Evolutionary conservation across 1,284 basidiomycete genomes (phyloP).

Genomic region (Sanghuangporus weigelae): DNA sequence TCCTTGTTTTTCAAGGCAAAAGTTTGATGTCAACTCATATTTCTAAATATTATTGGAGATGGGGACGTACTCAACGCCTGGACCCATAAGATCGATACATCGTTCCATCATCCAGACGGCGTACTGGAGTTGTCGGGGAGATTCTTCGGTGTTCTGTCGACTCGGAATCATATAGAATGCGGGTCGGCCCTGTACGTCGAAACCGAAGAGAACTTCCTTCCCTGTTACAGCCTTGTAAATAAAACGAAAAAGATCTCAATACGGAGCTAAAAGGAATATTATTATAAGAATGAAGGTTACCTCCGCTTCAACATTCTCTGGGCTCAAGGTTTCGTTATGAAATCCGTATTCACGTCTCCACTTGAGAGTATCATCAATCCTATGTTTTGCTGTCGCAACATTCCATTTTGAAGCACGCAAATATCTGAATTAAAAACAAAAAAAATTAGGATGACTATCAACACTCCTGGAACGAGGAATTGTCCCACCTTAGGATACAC

Average conservation of each 20-base stretch:
- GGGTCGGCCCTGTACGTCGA: conserved; percentile 63
- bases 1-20: conserved; percentile 32
- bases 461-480: neutral
- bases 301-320: conserved; percentile 65
- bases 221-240: conserved; percentile 57
- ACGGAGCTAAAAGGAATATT: neutral
- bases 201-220: conserved; percentile 72
- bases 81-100: conserved; percentile 65
- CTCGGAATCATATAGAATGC: conserved; percentile 78
- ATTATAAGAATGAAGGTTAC: conserved; percentile 30
- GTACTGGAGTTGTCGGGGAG: conserved; percentile 69
- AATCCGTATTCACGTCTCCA: conserved; percentile 74
- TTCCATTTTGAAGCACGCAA: conserved; percentile 72
- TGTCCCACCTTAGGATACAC: conserved; percentile 53
- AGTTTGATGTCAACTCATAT: neutral
- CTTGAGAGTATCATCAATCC: conserved; percentile 62
- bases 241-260: conserved; percentile 8
- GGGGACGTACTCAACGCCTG: conserved; percentile 66
- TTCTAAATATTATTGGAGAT: neutral
- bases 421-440: conserved; percentile 37
- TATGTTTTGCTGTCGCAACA: conserved; percentile 45
- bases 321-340: conserved; percentile 46
- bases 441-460: neutral
- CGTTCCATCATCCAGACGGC: conserved; percentile 72
- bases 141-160: conserved; percentile 78